These are phyloP conservation scores for Podospora pseudopauciseta DNA, from an alignment of 495 filamentous ascomycete species.

Conservation along the genomic window DNA sequence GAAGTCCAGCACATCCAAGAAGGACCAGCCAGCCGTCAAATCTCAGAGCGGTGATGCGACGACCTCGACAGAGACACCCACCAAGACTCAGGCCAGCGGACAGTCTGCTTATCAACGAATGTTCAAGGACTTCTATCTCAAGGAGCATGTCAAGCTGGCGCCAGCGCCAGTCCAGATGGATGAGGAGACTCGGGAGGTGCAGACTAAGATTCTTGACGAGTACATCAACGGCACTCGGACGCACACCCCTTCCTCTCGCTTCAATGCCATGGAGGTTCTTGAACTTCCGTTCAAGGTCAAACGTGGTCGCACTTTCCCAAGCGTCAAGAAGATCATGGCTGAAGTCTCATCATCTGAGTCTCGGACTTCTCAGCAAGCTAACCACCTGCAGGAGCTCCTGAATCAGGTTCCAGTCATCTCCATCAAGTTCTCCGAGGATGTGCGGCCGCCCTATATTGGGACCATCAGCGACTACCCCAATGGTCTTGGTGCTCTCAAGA, in stretches of 20 bases:
- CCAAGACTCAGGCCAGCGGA: constrained; percentile 28
- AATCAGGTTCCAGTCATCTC: constrained; percentile 67
- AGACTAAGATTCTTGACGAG: constrained; percentile 49
- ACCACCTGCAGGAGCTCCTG: constrained; percentile 51
- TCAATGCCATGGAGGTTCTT: constrained; percentile 57
- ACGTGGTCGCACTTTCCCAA: constrained; percentile 49
- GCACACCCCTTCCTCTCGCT: constrained; percentile 32
- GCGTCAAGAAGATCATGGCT: constrained; percentile 66
- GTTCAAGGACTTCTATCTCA: constrained; percentile 77
- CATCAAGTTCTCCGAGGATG: constrained; percentile 78
- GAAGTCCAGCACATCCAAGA: constrained; percentile 41
- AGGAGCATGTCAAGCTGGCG: constrained; percentile 63
- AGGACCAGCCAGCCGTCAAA: constrained; percentile 23
- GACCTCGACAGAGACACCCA: constrained; percentile 13
- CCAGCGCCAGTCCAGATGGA: constrained; percentile 50
- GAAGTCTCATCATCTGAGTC: constrained; percentile 41
- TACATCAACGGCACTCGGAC: constrained; percentile 37
- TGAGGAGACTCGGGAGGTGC: constrained; percentile 48
- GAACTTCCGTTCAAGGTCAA: constrained; percentile 52
- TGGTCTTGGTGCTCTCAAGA: constrained; percentile 40
- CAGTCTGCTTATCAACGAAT: constrained; percentile 62
- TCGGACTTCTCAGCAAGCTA: constrained; percentile 39
- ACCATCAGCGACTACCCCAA: constrained; percentile 65
- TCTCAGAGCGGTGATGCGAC: constrained; percentile 19
- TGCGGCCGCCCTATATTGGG: constrained; percentile 85